Conservation (phyloP, 176 grass and related monocot genomes). For the Triticum urartu region DNA sequence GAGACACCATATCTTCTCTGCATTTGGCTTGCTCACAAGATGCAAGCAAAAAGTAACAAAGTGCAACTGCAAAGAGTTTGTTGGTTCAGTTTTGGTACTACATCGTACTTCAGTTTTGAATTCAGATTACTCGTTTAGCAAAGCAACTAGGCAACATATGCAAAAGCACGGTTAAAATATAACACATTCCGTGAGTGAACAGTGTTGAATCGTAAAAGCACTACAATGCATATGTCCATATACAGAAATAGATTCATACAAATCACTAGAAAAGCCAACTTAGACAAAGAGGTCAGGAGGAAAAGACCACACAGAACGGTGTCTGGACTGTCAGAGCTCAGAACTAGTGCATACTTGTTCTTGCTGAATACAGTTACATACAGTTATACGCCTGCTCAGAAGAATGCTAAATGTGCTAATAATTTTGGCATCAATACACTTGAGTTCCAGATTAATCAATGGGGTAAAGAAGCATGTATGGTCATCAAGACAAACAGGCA, state of each 20-base stretch:
- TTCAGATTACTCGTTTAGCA: neutral
- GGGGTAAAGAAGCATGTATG: neutral
- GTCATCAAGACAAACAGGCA: neutral
- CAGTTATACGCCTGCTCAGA: neutral
- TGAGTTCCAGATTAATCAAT: neutral
- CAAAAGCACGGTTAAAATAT: neutral
- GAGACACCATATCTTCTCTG: neutral
- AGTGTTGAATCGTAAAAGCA: neutral
- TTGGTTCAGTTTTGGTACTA: neutral
- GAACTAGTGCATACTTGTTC: neutral
- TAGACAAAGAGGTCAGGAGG: neutral
- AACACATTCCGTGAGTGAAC: neutral
- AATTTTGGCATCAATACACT: neutral
- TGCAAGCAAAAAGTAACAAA: conserved; percentile 1
- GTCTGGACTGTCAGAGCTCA: neutral
- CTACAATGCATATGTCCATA: neutral
- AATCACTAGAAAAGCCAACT: neutral
- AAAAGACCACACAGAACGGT: neutral
- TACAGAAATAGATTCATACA: neutral
- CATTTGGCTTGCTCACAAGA: neutral
- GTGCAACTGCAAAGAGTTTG: neutral
- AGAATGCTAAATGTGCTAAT: neutral
- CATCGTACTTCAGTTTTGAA: neutral
- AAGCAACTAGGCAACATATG: neutral
- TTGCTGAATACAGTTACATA: neutral